Base-by-base conservation (phyloP, 2,329 filamentous ascomycete species). In the Davidsoniella virescens region DNA sequence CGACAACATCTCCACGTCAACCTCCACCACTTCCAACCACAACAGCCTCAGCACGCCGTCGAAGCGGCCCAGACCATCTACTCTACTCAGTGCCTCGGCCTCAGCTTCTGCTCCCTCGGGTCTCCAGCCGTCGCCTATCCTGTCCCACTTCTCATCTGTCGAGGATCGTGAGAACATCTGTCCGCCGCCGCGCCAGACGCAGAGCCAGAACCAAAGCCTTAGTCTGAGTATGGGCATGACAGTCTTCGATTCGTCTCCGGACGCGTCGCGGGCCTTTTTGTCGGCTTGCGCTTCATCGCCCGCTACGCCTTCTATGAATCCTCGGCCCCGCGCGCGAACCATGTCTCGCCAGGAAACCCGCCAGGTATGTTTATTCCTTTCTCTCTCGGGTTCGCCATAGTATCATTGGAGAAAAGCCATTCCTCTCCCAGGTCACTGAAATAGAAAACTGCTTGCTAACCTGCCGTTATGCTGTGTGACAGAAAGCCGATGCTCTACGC, bases 401-500 rank as follows among this genome's bases (percentile, higher is more conserved):
- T 23, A 23, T 4, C 20, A 23, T 23, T 23, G 20, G 20, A 23
- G 20, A 23, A 23, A 23, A 23, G 20, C 4, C 20, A 23, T 23
- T 23, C 20, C 20, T 23, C 10, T 10, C 18, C 37, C 16, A 25
- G 9, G 36, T 14, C 36, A n/a, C 4, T 45, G 4, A 25, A 20
- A 44, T 43, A 18, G 26, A 42, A 18, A 25, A 25, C n/a, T 33
- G 20, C 20, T 26, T 14, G n/a, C 38, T 51, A 44, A 52, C 39
- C 37, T 44, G 53, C 51, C 17, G 33, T 26, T 16, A 45, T 42
- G 14, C 23, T 36, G 26, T 18, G 4, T 33, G 51, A 49, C 62
- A 83, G 72, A 73, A 75, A 64, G 80, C 78, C 17, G 75, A 82
- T 59, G 74, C 78, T 45, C 68, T 87, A 42, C 73, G 73, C 47